Base-by-base conservation (phyloP, 73 alveolate species). In the Stentor roeselii region DNA sequence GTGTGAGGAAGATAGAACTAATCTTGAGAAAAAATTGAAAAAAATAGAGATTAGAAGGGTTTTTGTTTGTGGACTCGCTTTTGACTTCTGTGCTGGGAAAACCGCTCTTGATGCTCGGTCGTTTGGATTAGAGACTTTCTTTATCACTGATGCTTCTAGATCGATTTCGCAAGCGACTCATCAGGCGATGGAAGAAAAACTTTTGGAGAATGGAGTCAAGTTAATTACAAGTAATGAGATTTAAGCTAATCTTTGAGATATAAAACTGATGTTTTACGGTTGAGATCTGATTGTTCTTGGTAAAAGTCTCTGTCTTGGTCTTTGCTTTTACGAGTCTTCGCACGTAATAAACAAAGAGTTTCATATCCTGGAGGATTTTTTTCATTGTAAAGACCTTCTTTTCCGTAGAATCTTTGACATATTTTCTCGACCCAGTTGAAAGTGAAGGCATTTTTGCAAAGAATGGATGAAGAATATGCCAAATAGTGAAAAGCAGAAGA, bases 71-170 rank as follows among this genome's bases (percentile, higher is more conserved):
- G 99, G 99, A 2, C 95, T 97, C 58, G 99, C 99, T 37, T 95
- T 78, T 80, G 99, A 97, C 78, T 96, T 90, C 82, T 96, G 99
- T 84, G 99, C 96, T 75, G 99, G 99, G 27, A 83, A 90, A 31
- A 97, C 99, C 37, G 99, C 99, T 0, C 39, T 90, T 40, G 99
- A 96, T 86, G 90, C 98, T n/a, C 95, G 96, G 0, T 88, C 89
- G 61, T 42, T 74, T 78, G 99, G 98, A 3, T 95, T 84, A 78
- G 91, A 96, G 83, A 88, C 97, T 3, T 91, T 67, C 59, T 84
- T 97, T 36, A 78, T 97, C 50, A 78, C 85, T 88, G 98, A 97
- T 84, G 98, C 96, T 30, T 83, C 98, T 41, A 91, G 84, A 86
- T 84, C 91, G 30, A 90, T 93, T 32, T 92, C 93, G 21, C 86